phyloP scores from a whole-genome alignment of 1,284 basidiomycete species.

The Cryptococcus sp. region DNA sequence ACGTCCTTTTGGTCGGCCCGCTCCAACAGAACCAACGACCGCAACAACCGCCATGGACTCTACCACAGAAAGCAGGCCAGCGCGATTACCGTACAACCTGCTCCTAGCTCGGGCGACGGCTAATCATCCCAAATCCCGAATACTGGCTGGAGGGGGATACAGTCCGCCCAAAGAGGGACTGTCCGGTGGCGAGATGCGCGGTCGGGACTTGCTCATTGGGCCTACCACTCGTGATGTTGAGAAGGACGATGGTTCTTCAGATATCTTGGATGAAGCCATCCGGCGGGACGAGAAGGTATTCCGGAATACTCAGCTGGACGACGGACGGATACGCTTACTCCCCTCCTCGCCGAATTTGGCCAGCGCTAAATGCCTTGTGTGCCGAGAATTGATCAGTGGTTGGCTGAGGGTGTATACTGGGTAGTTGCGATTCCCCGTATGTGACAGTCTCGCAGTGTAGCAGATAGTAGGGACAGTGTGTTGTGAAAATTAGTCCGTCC shows the following conservation, averaged over 20 bases:
- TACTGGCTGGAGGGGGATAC: constrained; percentile 36
- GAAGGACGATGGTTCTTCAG: neutral
- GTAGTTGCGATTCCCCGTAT: neutral
- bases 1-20: too few relatives aligned
- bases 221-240: neutral
- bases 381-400: constrained; percentile 18
- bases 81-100: constrained; percentile 26
- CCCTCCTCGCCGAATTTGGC: neutral
- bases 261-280: too few relatives aligned
- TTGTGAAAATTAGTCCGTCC: too few relatives aligned
- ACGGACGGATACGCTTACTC: constrained; percentile 4
- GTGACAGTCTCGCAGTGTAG: too few relatives aligned
- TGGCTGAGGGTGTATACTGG: constrained; percentile 26
- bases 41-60: neutral
- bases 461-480: too few relatives aligned
- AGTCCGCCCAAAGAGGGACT: constrained; percentile 16
- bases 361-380: constrained; percentile 21
- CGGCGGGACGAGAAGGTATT: neutral
- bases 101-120: constrained; percentile 32
- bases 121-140: constrained; percentile 25
- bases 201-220: constrained; percentile 7
- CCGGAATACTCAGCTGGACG: neutral
- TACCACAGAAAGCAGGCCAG: neutral
- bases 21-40: neutral
- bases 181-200: constrained; percentile 30